Evolutionary conservation across 345 rosid genomes (phyloP).

Genomic region (Gossypium raimondii): DNA sequence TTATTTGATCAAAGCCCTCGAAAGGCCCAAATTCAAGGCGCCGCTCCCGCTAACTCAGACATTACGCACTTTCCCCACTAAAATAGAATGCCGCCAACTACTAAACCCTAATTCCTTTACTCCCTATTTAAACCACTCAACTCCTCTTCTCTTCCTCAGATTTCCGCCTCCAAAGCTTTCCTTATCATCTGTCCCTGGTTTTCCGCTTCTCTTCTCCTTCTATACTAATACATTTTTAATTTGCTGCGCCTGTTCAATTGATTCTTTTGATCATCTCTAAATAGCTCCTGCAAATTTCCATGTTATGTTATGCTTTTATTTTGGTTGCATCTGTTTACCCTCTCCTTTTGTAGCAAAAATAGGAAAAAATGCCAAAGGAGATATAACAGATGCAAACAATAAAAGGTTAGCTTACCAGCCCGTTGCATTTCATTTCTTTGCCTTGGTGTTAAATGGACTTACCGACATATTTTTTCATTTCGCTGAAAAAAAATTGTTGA

Average conservation of each 20-base stretch:
- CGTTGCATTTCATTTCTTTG: slow-evolving; percentile 36
- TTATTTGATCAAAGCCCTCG: background rate
- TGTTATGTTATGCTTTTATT: background rate
- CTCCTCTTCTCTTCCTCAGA: background rate
- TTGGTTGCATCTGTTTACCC: slow-evolving; percentile 50
- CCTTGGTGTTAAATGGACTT: slow-evolving; percentile 59
- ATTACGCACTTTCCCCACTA: background rate
- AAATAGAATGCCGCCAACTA: background rate
- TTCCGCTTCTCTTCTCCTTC: too few relatives aligned
- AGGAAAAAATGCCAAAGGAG: slow-evolving; percentile 30
- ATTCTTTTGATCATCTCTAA: background rate
- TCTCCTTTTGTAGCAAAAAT: slow-evolving; percentile 26
- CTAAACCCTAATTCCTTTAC: slow-evolving; percentile 5
- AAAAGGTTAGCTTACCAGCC: slow-evolving; percentile 63
- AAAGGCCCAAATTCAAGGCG: background rate
- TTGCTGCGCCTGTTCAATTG: background rate
- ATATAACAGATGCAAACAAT: slow-evolving; percentile 49
- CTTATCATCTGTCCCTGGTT: background rate
- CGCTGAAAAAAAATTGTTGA: background rate
- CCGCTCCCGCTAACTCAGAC: background rate
- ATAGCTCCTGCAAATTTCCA: background rate
- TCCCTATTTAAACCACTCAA: slow-evolving; percentile 2
- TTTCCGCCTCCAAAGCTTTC: background rate
- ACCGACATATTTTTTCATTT: slow-evolving; percentile 23
- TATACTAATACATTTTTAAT: background rate